Evolutionary conservation across 1,139 yeast genomes (phyloP), one percentile per base, ranked within the genome.

Genomic region (Zygoascus meyerae): DNA sequence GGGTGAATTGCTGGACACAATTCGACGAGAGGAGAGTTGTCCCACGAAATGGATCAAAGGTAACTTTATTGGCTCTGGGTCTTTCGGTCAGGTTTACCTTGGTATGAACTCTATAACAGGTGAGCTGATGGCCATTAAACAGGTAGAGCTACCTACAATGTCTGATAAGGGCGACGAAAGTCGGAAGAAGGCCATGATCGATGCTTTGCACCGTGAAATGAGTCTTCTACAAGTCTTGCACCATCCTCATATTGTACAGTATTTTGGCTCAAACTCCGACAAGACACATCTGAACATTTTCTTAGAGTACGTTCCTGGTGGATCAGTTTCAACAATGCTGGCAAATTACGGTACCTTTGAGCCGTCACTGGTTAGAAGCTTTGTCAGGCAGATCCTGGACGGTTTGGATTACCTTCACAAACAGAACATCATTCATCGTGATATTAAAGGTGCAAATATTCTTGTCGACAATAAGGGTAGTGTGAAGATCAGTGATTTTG

Each of bases 41-140:
- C 90, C 92, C 3, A 72, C 79, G n/a, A 76, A 83, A 41, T 92
- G 97, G 97, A 74, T 89, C 44, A 84, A 84, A 59, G 98, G 98
- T 26, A 86, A 95, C 0, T 72, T 90, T 38, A 87, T 92, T 55
- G 98, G 98, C 0, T 82, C 95, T 2, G 98, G 98, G 2, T 83
- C 95, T 54, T 92, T 89, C 70, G 98, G 97, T 31, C 82, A 87
- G 2, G 98, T 92, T 1, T 90, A 84, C 55, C 71, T 92, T 38
- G 98, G 97, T 1, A 81, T 92, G 83, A 87, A 89, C 61, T 86
- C 95, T 1, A 69, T 83, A 39, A 89, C 95, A 0, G 98, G 98
- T 38, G 97, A 89, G 61, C 71, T 92, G 47, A 87, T 92, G 95
- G 98, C 97, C 0, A 96, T 92, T 11, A 92, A 92, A 60, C 97